Evolutionary conservation across 2,329 filamentous ascomycete genomes (phyloP).

Genomic region (Cladosporium oxysporum): DNA sequence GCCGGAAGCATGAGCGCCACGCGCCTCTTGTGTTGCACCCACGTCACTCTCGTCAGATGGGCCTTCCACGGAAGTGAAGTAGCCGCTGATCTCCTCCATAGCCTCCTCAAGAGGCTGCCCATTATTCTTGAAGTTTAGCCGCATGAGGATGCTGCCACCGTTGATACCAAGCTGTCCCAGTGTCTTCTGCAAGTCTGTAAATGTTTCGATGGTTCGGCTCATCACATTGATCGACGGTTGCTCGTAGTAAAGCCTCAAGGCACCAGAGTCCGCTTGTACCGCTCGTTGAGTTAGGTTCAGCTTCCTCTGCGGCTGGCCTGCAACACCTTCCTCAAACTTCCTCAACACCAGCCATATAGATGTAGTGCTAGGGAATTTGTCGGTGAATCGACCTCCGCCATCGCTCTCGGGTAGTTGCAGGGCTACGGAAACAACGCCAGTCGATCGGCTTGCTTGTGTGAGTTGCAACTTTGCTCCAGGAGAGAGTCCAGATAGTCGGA

Average conservation of each 20-base stretch:
- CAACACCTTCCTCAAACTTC: constrained; percentile 79
- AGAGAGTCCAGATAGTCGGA: constrained; percentile 77
- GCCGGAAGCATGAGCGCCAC: constrained; percentile 26
- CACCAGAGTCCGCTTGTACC: constrained; percentile 62
- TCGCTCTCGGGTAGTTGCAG: constrained; percentile 78
- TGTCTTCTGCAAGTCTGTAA: constrained; percentile 85
- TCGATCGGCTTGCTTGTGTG: constrained; percentile 80
- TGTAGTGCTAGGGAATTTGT: constrained; percentile 86
- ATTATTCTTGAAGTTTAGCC: constrained; percentile 74
- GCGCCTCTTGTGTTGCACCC: constrained; percentile 25
- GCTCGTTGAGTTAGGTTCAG: constrained; percentile 82
- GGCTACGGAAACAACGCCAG: constrained; percentile 84
- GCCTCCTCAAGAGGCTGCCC: constrained; percentile 80
- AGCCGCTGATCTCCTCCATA: constrained; percentile 75
- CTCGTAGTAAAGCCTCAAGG: constrained; percentile 83
- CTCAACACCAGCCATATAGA: constrained; percentile 87
- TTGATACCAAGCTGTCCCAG: constrained; percentile 85
- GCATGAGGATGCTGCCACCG: constrained; percentile 75
- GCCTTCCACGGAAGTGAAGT: constrained; percentile 59
- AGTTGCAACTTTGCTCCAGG: constrained; percentile 92
- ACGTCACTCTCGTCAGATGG: constrained; percentile 23
- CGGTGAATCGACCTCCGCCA: constrained; percentile 68
- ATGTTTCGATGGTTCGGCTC: constrained; percentile 73
- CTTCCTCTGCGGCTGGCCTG: constrained; percentile 54
- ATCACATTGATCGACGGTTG: constrained; percentile 82